These are phyloP conservation scores for Coprinopsis sp. DNA, from an alignment of 768 basidiomycete genomes.

Conservation along the genomic window DNA sequence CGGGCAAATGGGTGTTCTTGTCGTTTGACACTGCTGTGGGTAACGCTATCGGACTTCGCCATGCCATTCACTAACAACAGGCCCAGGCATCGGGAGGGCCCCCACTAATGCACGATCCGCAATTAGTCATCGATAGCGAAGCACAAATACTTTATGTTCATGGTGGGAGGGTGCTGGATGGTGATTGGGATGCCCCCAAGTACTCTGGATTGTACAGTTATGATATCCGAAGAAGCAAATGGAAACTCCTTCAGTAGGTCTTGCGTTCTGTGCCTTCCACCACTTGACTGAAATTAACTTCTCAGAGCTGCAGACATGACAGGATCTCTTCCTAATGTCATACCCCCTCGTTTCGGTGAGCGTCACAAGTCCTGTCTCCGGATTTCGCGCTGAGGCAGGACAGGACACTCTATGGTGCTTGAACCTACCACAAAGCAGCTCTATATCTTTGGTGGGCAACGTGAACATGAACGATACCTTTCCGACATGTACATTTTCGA, in stretches of 20 bases:
- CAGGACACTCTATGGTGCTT: slow-evolving; percentile 80
- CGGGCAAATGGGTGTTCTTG: slow-evolving; percentile 70
- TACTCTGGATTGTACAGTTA: slow-evolving; percentile 76
- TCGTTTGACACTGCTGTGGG: slow-evolving; percentile 64
- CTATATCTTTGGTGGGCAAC: slow-evolving; percentile 73
- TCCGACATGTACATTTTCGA: slow-evolving; percentile 78
- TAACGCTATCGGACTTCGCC: slow-evolving; percentile 1
- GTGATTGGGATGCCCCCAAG: slow-evolving; percentile 52
- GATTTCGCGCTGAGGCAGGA: background rate
- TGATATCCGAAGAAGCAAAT: slow-evolving; percentile 57
- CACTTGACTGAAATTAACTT: slow-evolving; percentile 7
- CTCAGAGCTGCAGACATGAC: slow-evolving; percentile 14
- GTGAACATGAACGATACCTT: slow-evolving; percentile 58
- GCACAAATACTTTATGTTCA: slow-evolving; percentile 70
- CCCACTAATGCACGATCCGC: slow-evolving; percentile 72
- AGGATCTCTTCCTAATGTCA: slow-evolving; percentile 28
- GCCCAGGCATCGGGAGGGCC: slow-evolving; percentile 61
- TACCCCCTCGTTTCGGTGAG: slow-evolving; percentile 61
- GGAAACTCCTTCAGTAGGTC: slow-evolving; percentile 64
- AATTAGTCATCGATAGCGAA: slow-evolving; percentile 73
- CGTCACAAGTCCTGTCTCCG: slow-evolving; percentile 1
- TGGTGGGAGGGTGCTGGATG: slow-evolving; percentile 70
- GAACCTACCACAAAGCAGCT: slow-evolving; percentile 54
- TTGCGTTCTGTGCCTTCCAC: background rate
- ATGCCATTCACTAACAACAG: background rate